Conservation (phyloP, 306 rosid genomes). For the Prosopis cineraria region DNA sequence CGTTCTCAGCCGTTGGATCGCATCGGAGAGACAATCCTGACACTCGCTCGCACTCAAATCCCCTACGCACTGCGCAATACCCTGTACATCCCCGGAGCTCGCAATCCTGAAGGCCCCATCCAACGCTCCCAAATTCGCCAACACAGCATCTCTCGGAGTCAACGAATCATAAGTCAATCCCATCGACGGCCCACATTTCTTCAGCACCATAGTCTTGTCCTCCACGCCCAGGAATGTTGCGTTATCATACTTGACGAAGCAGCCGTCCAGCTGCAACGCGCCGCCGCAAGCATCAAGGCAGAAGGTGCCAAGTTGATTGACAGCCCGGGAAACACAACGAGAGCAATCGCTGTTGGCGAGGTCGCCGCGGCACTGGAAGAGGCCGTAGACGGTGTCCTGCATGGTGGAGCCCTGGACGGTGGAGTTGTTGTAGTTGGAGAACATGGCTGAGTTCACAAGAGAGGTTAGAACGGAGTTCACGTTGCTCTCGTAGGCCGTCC, state of each 20-base stretch:
- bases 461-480: constrained; percentile 76
- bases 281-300: constrained; percentile 72
- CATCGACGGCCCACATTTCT: constrained; percentile 72
- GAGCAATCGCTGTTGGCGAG: constrained; percentile 58
- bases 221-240: constrained; percentile 66
- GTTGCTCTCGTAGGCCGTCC: constrained; percentile 45
- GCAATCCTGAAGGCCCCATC: constrained; percentile 49
- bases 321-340: constrained; percentile 58
- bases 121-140: constrained; percentile 50
- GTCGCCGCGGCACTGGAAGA: constrained; percentile 73
- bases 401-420: constrained; percentile 38
- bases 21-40: constrained; percentile 78
- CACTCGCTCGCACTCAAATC: constrained; percentile 80
- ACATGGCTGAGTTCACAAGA: constrained; percentile 57
- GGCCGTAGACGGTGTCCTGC: constrained; percentile 50
- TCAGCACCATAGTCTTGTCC: constrained; percentile 76
- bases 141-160: constrained; percentile 56
- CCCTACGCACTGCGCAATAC: constrained; percentile 84
- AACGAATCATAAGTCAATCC: constrained; percentile 55
- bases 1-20: constrained; percentile 74
- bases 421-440: constrained; percentile 68
- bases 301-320: constrained; percentile 65
- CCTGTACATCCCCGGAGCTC: constrained; percentile 43
- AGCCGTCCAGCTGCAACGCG: constrained; percentile 89
- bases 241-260: constrained; percentile 84